A percentile compares a stretch with the other conserved stretches of the same genome.
phyloP scores from a whole-genome alignment of 2,329 filamentous ascomycete species.

The Arthrobotrys entomopaga region DNA sequence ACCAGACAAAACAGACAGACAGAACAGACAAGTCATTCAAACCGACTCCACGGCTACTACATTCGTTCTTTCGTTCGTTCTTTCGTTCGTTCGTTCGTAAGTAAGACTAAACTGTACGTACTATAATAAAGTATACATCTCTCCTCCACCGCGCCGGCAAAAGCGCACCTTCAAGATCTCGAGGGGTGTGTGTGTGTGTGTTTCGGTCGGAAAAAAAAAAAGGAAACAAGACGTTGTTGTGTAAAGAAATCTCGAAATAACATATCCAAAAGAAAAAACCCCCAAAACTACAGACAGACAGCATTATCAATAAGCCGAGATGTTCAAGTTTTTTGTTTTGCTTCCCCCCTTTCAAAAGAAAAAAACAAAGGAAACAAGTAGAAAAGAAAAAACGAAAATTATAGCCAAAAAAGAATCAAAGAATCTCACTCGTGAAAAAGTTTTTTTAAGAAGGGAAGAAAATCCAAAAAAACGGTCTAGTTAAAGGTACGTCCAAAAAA shows the following conservation, averaged over 20 bases:
- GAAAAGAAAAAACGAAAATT: no score
- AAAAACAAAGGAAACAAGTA: not conserved
- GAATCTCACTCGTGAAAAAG: constrained; percentile 18
- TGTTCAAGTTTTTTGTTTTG: constrained; percentile 25
- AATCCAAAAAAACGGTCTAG: constrained; percentile 25
- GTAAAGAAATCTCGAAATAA: not conserved
- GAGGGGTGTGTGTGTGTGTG: not conserved
- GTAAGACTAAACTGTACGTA: no score
- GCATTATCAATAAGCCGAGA: constrained; percentile 55
- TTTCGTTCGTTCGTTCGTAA: no score
- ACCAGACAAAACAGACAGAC: no score
- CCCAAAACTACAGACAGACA: constrained; percentile 16
- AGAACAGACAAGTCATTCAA: no score
- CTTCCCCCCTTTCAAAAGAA: constrained; percentile 23
- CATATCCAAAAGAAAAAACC: constrained; percentile 14
- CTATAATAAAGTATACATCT: no score
- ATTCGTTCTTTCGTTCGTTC: no score
- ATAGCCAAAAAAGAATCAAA: constrained; percentile 27
- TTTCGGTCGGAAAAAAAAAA: not conserved
- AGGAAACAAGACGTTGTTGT: not conserved
- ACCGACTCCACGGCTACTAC: constrained; percentile 28
- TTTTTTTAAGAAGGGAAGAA: constrained; percentile 1
- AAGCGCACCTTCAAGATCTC: constrained; percentile 18
- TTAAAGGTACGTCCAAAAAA: constrained; percentile 17
- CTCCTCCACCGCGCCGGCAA: not conserved